These are phyloP conservation scores for Paecilomyces fulvus DNA, from an alignment of 2,329 filamentous ascomycete genomes.

Conservation along the genomic window DNA sequence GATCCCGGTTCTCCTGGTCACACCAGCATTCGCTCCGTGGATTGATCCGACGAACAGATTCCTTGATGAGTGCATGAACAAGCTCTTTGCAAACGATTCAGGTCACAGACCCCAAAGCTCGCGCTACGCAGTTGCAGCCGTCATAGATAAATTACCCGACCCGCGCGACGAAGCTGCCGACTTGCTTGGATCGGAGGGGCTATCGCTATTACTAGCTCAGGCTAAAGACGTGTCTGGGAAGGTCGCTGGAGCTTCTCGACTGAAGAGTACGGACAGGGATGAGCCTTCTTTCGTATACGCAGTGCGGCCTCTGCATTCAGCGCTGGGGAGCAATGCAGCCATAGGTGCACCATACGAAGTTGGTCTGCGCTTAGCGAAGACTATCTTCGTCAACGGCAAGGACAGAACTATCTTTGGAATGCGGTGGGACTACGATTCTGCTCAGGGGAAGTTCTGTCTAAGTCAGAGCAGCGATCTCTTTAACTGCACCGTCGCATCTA, in stretches of 20 bases:
- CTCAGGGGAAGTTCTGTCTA: conserved; percentile 14
- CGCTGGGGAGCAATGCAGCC: background rate
- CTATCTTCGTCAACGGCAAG: conserved; percentile 34
- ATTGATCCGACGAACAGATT: conserved; percentile 23
- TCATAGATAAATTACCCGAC: conserved; percentile 29
- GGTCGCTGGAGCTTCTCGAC: conserved; percentile 16
- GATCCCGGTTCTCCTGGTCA: conserved; percentile 28
- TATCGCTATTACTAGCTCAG: conserved; percentile 24
- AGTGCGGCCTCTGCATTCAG: conserved; percentile 6
- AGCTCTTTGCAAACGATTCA: conserved; percentile 12
- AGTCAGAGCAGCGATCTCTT: conserved; percentile 21
- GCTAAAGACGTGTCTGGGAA: conserved; percentile 21
- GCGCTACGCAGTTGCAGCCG: conserved; percentile 23
- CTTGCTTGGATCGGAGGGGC: conserved; percentile 20
- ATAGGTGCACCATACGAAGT: conserved; percentile 19
- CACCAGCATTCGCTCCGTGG: conserved; percentile 30
- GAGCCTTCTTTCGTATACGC: conserved; percentile 26
- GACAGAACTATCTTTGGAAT: conserved; percentile 31
- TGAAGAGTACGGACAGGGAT: conserved; percentile 20
- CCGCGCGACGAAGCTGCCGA: background rate
- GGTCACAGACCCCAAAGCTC: conserved; percentile 6
- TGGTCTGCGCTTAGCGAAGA: conserved; percentile 34
- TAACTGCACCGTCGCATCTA: conserved; percentile 20
- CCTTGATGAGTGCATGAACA: conserved; percentile 21
- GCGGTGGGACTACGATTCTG: conserved; percentile 22